Percentiles rank a stretch among this genome's conserved stretches.
phyloP scores from a whole-genome alignment of 805 yeast species.

The Ogataea nonfermentans region DNA sequence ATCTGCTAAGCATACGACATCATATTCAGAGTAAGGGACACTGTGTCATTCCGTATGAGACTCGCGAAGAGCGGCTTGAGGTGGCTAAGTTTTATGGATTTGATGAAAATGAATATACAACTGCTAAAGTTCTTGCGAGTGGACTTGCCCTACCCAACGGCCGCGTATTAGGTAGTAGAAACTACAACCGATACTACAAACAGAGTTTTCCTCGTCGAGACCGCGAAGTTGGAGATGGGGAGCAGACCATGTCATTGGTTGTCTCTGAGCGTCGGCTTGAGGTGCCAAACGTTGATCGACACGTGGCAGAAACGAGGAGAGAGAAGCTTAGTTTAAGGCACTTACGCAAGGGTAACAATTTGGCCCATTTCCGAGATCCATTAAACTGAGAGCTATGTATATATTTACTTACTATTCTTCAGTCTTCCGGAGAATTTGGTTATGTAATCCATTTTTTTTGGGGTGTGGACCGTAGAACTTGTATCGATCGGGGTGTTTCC shows the following conservation, averaged over 20 bases:
- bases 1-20: conserved; percentile 79
- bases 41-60: conserved; percentile 84
- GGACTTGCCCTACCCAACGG: conserved; percentile 81
- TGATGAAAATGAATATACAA: conserved; percentile 32
- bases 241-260: conserved; percentile 44
- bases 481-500: conserved; percentile 21
- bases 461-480: conserved; percentile 14
- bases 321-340: conserved; percentile 5
- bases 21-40: conserved; percentile 85
- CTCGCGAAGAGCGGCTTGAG: conserved; percentile 65
- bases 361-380: conserved; percentile 68
- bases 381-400: conserved; percentile 9
- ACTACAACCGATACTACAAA: conserved; percentile 62
- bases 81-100: conserved; percentile 79
- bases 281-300: conserved; percentile 3
- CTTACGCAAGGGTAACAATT: conserved; percentile 49
- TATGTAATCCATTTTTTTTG: conserved; percentile 22
- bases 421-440: conserved; percentile 27
- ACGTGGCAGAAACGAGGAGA: not conserved
- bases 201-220: conserved; percentile 51
- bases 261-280: conserved; percentile 10
- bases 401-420: conserved; percentile 14
- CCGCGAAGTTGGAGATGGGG: conserved; percentile 53
- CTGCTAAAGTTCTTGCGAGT: conserved; percentile 27
- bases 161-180: conserved; percentile 72